Evolutionary conservation across 805 yeast genomes (phyloP).

Genomic region (Candida orba): DNA sequence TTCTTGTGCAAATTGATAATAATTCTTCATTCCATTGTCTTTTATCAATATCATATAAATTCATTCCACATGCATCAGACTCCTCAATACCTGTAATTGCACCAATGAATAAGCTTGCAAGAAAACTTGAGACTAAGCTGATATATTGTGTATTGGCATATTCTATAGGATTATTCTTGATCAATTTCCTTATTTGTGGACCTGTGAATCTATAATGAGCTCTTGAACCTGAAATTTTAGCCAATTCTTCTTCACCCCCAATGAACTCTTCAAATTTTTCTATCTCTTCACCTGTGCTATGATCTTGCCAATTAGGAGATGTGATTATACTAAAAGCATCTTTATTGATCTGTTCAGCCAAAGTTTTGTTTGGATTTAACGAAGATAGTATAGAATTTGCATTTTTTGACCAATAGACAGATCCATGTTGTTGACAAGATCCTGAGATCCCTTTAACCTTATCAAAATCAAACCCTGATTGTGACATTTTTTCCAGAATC

Average conservation of each 20-base stretch:
- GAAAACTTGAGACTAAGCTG: conserved; percentile 70
- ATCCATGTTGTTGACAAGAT: conserved; percentile 90
- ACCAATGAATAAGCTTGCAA: conserved; percentile 67
- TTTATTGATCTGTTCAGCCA: conserved; percentile 41
- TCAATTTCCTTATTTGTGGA: conserved; percentile 76
- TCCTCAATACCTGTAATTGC: conserved; percentile 59
- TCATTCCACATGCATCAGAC: conserved; percentile 93
- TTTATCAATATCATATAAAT: conserved; percentile 64
- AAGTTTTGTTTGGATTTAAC: conserved; percentile 26
- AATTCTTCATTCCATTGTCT: conserved; percentile 50
- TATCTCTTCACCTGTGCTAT: conserved; percentile 70
- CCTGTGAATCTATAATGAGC: conserved; percentile 91
- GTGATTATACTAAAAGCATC: conserved; percentile 52
- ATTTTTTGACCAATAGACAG: conserved; percentile 65
- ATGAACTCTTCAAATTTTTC: conserved; percentile 48
- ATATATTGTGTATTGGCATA: conserved; percentile 56
- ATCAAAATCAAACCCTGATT: conserved; percentile 47
- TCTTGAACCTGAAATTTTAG: conserved; percentile 70
- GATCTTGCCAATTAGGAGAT: conserved; percentile 95
- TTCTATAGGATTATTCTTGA: conserved; percentile 39
- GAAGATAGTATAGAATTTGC: conserved; percentile 35
- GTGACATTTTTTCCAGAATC: conserved; percentile 44
- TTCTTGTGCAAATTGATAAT: conserved; percentile 33
- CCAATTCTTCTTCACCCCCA: conserved; percentile 56
- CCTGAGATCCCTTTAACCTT: conserved; percentile 67